These are phyloP conservation scores for Exophiala oligosperma DNA, from an alignment of 2,329 filamentous ascomycete genomes.

Conservation along the genomic window DNA sequence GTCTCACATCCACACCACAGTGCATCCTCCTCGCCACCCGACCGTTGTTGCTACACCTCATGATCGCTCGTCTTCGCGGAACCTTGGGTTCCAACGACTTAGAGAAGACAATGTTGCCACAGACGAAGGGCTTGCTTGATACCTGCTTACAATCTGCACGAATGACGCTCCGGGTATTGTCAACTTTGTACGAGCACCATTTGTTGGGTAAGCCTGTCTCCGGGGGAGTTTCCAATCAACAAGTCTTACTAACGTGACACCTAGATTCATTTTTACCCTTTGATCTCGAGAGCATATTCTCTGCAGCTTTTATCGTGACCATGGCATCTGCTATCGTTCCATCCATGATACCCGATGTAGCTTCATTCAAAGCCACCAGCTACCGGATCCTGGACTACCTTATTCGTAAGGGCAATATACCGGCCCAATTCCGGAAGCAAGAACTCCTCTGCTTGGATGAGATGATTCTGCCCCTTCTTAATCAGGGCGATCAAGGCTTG, in stretches of 20 bases:
- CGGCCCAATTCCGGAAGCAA: neutral
- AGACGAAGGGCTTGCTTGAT: neutral
- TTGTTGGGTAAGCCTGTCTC: neutral
- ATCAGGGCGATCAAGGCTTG: neutral
- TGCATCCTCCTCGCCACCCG: constrained; percentile 1
- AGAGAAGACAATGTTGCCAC: neutral
- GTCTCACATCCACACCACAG: neutral
- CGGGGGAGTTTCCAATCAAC: neutral
- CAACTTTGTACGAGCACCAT: constrained; percentile 1
- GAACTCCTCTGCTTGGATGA: constrained; percentile 4
- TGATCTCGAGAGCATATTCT: constrained; percentile 1
- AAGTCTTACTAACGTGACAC: neutral
- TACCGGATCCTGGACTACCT: constrained; percentile 1
- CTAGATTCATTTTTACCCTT: constrained; percentile 4
- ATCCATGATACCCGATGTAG: neutral
- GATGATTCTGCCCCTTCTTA: constrained; percentile 1
- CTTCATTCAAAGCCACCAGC: neutral
- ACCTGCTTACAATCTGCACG: neutral
- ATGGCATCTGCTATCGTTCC: neutral
- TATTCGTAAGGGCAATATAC: neutral
- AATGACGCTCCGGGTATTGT: neutral
- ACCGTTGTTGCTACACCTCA: neutral
- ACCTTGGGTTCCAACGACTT: neutral
- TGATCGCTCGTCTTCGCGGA: neutral
- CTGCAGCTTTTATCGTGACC: constrained; percentile 1